Conservation (phyloP, 306 rosid genomes). For the Quercus ilex region DNA sequence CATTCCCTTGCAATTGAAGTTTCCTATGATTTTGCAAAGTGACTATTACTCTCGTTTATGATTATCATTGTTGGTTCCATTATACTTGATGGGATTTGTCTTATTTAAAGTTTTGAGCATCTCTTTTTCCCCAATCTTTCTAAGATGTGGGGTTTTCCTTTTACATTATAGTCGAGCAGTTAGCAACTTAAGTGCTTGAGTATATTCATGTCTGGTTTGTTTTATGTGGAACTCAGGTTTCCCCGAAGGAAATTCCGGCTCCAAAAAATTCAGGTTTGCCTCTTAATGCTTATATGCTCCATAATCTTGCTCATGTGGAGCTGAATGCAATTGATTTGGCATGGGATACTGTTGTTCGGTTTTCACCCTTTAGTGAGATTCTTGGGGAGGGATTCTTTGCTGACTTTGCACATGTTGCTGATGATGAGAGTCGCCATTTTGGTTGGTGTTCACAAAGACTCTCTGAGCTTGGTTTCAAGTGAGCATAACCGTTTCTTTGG, state of each 20-base stretch:
- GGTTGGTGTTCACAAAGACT: constrained; percentile 96
- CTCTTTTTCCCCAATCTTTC: not conserved
- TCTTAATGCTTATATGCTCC: constrained; percentile 90
- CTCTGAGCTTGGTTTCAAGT: constrained; percentile 94
- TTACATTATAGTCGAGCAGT: not conserved
- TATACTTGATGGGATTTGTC: not conserved
- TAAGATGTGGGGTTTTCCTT: not conserved
- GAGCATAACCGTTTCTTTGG: constrained; percentile 27
- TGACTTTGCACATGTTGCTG: constrained; percentile 95
- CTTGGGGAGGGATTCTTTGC: constrained; percentile 86
- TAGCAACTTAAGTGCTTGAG: not conserved
- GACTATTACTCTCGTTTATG: not conserved
- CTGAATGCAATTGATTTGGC: constrained; percentile 96
- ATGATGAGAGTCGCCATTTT: constrained; percentile 94
- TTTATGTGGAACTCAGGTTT: constrained; percentile 50
- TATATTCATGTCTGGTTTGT: not conserved
- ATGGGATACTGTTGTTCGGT: constrained; percentile 94
- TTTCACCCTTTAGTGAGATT: constrained; percentile 62
- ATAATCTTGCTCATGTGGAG: constrained; percentile 94
- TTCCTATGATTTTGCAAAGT: not conserved
- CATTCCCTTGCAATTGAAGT: not conserved
- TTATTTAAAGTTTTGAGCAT: not conserved
- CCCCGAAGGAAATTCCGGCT: constrained; percentile 79
- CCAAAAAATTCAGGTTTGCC: constrained; percentile 88
- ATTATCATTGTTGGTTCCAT: not conserved